A percentile compares a stretch with the other conserved stretches of the same genome.
Evolutionary conservation across 306 rosid genomes (phyloP).

Genomic region (Sophora flavescens): DNA sequence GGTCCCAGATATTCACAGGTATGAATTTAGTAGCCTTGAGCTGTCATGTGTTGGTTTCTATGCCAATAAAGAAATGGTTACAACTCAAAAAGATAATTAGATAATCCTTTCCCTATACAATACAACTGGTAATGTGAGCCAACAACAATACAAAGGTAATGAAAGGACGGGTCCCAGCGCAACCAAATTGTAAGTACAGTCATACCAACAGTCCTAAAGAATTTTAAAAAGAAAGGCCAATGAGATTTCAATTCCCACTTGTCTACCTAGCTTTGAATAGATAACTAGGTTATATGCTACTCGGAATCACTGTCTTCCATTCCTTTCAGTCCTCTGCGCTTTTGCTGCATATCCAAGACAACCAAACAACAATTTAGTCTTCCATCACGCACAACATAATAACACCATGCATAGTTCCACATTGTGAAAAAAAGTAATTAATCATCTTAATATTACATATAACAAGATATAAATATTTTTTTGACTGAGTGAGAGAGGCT

Average conservation of each 20-base stretch:
- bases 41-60: no score
- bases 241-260: constrained; percentile 19
- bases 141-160: constrained; percentile 23
- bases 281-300: constrained; percentile 43
- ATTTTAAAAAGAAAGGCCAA: not conserved
- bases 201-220: constrained; percentile 28
- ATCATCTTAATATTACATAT: not conserved
- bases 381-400: constrained; percentile 7
- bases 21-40: no score
- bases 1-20: no score
- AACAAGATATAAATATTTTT: not conserved
- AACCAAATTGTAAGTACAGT: constrained; percentile 28
- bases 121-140: not conserved
- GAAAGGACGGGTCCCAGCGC: constrained; percentile 1
- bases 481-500: not conserved
- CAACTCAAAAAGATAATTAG: no score
- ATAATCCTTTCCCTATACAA: no score
- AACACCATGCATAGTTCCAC: constrained; percentile 13
- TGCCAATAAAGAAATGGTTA: no score
- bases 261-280: constrained; percentile 30
- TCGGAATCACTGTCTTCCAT: constrained; percentile 59
- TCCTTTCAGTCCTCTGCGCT: constrained; percentile 76
- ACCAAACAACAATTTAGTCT: constrained; percentile 31
- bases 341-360: constrained; percentile 64
- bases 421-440: constrained; percentile 5